Conservation (phyloP, 2,329 filamentous ascomycete species). For the Microsporum canis region DNA sequence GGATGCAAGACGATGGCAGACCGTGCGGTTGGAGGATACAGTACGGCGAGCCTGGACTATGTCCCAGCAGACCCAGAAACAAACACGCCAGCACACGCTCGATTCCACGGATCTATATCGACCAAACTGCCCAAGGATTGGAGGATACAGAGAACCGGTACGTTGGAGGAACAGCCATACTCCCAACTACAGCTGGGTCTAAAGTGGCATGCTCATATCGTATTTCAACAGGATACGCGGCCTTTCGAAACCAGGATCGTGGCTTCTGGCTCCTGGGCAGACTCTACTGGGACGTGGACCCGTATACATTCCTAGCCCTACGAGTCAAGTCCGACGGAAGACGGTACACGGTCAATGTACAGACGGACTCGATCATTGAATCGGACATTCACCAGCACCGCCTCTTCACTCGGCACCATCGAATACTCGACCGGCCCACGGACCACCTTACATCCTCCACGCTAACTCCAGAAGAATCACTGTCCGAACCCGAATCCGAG, state of each 20-base stretch:
- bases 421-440: constrained; percentile 14
- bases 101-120: constrained; percentile 82
- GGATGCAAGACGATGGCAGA: constrained; percentile 70
- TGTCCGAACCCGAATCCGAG: background rate
- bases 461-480: constrained; percentile 14
- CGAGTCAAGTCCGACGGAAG: constrained; percentile 83
- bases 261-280: constrained; percentile 73
- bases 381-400: constrained; percentile 96
- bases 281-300: constrained; percentile 77
- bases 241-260: constrained; percentile 72
- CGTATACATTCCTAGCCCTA: constrained; percentile 76
- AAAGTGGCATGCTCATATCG: background rate
- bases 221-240: constrained; percentile 62
- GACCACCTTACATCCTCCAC: constrained; percentile 10
- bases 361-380: constrained; percentile 85
- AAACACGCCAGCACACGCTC: constrained; percentile 51
- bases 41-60: constrained; percentile 60
- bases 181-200: background rate
- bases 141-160: constrained; percentile 33
- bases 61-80: constrained; percentile 37
- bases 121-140: constrained; percentile 63
- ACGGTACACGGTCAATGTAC: constrained; percentile 88
- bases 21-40: constrained; percentile 74
- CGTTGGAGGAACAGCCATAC: constrained; percentile 1
- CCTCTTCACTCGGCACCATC: constrained; percentile 47